These are phyloP conservation scores for Globisporangium nodosum DNA, from an alignment of 352 stramenopile genomes.

Conservation along the genomic window DNA sequence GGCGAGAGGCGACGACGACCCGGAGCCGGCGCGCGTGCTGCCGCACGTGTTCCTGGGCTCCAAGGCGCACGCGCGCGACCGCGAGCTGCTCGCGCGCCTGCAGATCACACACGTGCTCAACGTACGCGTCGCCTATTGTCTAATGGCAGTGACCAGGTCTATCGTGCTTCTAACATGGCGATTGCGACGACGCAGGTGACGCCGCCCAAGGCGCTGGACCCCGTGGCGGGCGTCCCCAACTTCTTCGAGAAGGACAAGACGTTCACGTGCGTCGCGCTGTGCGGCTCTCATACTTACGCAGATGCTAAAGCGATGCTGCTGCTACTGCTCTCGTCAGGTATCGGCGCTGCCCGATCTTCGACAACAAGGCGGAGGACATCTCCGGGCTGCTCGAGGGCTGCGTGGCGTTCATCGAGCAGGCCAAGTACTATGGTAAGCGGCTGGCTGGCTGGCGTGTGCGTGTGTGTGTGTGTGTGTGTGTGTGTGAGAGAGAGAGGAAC, in stretches of 20 bases:
- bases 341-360: constrained; percentile 79
- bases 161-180: not conserved
- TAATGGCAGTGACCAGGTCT: no score
- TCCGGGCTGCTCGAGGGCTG: constrained; percentile 72
- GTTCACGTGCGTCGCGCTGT: constrained; percentile 32
- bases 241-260: constrained; percentile 88
- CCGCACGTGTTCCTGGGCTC: constrained; percentile 73
- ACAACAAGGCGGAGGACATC: constrained; percentile 90
- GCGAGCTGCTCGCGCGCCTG: constrained; percentile 46
- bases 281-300: not conserved
- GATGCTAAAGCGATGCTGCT: no score
- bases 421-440: constrained; percentile 84
- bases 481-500: no score
- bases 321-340: constrained; percentile 28
- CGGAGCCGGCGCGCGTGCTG: constrained; percentile 50
- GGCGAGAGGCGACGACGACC: constrained; percentile 15
- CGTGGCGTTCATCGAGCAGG: constrained; percentile 88
- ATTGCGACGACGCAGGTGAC: constrained; percentile 50
- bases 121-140: constrained; percentile 19
- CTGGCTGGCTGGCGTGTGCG: not conserved
- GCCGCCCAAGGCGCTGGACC: constrained; percentile 69
- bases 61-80: constrained; percentile 57
- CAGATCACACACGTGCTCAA: constrained; percentile 84
- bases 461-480: no score
- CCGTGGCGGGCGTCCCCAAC: constrained; percentile 82